Evolutionary conservation across 768 basidiomycete genomes (phyloP).

Genomic region (Auriscalpium microsporum): DNA sequence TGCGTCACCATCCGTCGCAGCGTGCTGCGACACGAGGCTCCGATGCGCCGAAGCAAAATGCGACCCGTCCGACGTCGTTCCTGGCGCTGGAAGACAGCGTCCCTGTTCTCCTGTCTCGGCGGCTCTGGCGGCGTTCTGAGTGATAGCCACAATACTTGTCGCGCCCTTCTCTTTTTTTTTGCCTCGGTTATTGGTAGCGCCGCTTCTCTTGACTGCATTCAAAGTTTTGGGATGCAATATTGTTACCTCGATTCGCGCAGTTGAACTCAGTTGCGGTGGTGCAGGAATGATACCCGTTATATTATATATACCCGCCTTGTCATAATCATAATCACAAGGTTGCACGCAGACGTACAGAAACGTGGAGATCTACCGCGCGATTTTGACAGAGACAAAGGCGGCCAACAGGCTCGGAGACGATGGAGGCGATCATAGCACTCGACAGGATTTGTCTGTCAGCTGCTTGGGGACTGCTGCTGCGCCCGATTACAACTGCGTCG

Average conservation of each 20-base stretch:
- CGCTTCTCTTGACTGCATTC: too few species aligned
- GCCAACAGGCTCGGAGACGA: not conserved
- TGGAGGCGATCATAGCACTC: not conserved
- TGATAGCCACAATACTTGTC: not conserved
- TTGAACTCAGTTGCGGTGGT: too few species aligned
- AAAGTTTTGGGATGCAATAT: too few species aligned
- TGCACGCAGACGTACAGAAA: too few species aligned
- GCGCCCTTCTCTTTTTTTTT: too few species aligned
- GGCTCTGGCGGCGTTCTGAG: not conserved
- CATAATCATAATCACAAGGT: too few species aligned
- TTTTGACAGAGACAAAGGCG: too few species aligned
- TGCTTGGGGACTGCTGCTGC: not conserved
- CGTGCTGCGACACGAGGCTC: not conserved
- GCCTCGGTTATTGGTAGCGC: too few species aligned
- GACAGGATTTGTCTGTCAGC: not conserved
- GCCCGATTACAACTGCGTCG: not conserved
- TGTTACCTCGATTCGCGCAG: too few species aligned
- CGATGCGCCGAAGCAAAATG: not conserved
- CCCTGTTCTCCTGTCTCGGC: not conserved
- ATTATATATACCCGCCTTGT: too few species aligned
- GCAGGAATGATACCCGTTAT: too few species aligned
- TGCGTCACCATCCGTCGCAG: not conserved
- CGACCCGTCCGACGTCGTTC: not conserved
- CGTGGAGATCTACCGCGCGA: too few species aligned
- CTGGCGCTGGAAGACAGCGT: not conserved